Evolutionary conservation across 1,284 basidiomycete species (phyloP), one percentile per base, ranked within the genome.

Genomic region (Neolentinus lepideus): DNA sequence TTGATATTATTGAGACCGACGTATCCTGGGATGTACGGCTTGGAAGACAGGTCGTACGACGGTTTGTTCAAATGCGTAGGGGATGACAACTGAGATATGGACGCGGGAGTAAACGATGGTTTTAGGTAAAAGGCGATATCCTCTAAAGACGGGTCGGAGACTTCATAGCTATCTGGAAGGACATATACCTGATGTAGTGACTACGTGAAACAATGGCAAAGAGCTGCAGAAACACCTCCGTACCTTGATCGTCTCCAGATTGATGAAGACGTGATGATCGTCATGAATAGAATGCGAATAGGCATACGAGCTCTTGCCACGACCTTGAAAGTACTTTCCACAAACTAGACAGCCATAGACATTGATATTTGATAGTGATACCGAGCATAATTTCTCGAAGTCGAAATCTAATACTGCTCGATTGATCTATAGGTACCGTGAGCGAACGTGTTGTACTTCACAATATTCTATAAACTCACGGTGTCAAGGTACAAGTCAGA

Each of bases 1-100:
- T 96, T 96, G 74, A 99, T 95, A 68, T 99, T 94, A 77, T 99
- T 99, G 51, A 99, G 76, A 46, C 97, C 97, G 62, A 99, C 84
- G 70, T 93, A 98, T 2, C 97, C 97, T 36, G 96, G 92, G 51
- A 90, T 74, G 71, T 99, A 99, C 24, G 90, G 78, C 59, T 85
- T 85, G 31, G 84, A 84, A 3, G 80, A 69, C 50, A 99, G 81
- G 65, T 98, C 96, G 66, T 91, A 95, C 1, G 90, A 90, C 31
- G 86, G 81, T 63, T 83, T 84, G 4, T 78, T 72, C n/a, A 91
- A 75, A 65, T 87, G 81, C 2, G 78, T 64, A 59, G 83, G 69
- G 1, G 83, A 78, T 9, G 83, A 84, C 14, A 89, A 70, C 36
- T 71, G 75, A 31, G 75, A 62, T 60, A 78, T 76, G 26, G 78